Conservation (phyloP, 345 rosid species). For the Gossypium ekmanianum region DNA sequence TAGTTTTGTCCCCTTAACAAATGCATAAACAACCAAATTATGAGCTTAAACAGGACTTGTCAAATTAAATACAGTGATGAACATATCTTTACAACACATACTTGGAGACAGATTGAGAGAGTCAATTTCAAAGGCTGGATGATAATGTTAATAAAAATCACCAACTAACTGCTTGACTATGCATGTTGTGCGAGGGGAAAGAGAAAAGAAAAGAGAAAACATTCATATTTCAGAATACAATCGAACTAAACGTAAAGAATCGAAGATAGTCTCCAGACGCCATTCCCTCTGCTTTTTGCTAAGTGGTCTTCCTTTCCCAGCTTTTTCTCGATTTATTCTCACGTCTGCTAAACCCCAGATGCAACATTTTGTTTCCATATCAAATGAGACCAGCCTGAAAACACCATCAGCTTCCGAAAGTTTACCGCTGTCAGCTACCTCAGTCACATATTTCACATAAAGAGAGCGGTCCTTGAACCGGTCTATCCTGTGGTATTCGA, state of each 20-base stretch:
- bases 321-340: conserved; percentile 73
- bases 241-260: conserved; percentile 32
- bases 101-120: neutral
- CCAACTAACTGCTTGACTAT: neutral
- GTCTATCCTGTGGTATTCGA: conserved; percentile 74
- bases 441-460: conserved; percentile 52
- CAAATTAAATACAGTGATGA: neutral
- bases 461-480: conserved; percentile 72
- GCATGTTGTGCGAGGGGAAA: neutral
- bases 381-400: conserved; percentile 62
- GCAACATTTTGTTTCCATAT: conserved; percentile 51
- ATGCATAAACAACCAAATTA: neutral
- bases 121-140: neutral
- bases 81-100: neutral
- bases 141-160: neutral
- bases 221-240: conserved; percentile 48
- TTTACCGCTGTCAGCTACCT: conserved; percentile 19
- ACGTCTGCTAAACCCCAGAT: conserved; percentile 85
- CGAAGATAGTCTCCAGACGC: conserved; percentile 63
- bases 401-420: conserved; percentile 59
- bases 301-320: conserved; percentile 90
- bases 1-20: neutral
- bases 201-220: neutral
- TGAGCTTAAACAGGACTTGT: neutral
- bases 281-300: conserved; percentile 81